Conservation (phyloP, 2,329 filamentous ascomycete genomes). For the Sporothrix pseudoabietina region DNA sequence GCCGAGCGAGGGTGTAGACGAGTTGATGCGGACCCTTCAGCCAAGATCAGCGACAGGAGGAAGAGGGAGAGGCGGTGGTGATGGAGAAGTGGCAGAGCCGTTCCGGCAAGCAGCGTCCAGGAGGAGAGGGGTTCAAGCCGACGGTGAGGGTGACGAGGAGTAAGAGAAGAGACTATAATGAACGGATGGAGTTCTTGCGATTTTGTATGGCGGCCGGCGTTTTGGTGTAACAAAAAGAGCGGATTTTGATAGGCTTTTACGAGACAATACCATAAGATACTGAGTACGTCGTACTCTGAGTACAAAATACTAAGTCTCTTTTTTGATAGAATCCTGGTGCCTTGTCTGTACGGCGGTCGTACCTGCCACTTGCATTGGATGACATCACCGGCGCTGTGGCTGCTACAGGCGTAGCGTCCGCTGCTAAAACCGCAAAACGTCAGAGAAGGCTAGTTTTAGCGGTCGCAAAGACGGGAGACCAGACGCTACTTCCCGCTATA, state of each 20-base stretch:
- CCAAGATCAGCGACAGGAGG: slow-evolving; percentile 22
- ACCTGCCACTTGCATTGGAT: neutral
- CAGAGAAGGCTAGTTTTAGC: neutral
- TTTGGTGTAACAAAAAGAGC: neutral
- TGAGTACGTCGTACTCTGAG: neutral
- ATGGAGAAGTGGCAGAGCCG: slow-evolving; percentile 30
- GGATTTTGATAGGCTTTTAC: neutral
- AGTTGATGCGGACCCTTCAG: slow-evolving; percentile 40
- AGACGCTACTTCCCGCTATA: neutral
- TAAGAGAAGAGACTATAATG: neutral
- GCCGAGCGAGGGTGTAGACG: slow-evolving; percentile 43
- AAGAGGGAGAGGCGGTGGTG: slow-evolving; percentile 33
- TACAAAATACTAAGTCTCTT: neutral
- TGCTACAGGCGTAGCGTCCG: slow-evolving; percentile 17
- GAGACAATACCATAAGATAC: neutral
- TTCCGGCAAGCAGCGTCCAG: slow-evolving; percentile 18
- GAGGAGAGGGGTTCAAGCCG: neutral
- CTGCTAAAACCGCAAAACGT: neutral
- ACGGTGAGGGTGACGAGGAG: neutral
- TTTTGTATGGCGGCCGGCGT: slow-evolving; percentile 1
- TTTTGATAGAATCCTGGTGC: slow-evolving; percentile 12
- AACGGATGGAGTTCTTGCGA: neutral
- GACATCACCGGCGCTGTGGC: slow-evolving; percentile 11
- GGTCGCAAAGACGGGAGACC: neutral
- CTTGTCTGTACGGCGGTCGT: neutral